Evolutionary conservation across 768 basidiomycete species (phyloP), one percentile per base, ranked within the genome.

Genomic region (Trichaptum fuscoviolaceum): DNA sequence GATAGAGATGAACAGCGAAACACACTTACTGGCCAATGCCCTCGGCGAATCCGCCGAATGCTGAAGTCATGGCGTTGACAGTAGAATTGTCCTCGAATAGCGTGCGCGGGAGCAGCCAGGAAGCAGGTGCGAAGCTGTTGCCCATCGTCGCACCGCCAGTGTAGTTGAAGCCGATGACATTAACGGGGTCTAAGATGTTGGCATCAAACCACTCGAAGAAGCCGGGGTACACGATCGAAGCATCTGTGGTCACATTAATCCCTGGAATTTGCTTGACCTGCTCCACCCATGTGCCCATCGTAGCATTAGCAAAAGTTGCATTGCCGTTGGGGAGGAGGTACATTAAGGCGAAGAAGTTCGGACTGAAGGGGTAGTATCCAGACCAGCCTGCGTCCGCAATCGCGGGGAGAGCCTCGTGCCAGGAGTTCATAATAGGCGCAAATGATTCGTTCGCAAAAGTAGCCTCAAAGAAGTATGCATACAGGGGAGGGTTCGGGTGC

Each of bases 351-450:
- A 80, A n/a, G 35, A 66, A 57, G 20, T 66, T 2, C 64, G 72
- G 64, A 12, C 73, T 68, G 12, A 77, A 61, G 3, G 25, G 62
- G 0, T 67, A 72, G 60, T 79, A 83, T 1, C 81, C 82, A n/a
- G 79, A 78, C 83, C 82, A 84, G 1, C 79, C 81, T 1, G 71
- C 73, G 34, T 83, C 80, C 2, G 69, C 65, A 35, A 70, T 66
- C 18, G 58, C 57, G 10, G 42, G 42, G 42, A 52, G 42, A 2
- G 42, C 42, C 10, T 52, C 42, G 42, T 15, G 69, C 66, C 20
- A 59, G 25, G 57, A 59, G 26, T 23, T 62, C 24, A 35, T 67
- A 23, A 36, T 63, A 34, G 10, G 65, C 59, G 35, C 57, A 24
- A 59, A 66, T 1, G 67, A 20, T 1, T 66, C 25, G 52, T 66